Percentiles rank a stretch among this genome's conserved stretches.
phyloP scores from a whole-genome alignment of 257 asterid species.

The Lavandula angustifolia region DNA sequence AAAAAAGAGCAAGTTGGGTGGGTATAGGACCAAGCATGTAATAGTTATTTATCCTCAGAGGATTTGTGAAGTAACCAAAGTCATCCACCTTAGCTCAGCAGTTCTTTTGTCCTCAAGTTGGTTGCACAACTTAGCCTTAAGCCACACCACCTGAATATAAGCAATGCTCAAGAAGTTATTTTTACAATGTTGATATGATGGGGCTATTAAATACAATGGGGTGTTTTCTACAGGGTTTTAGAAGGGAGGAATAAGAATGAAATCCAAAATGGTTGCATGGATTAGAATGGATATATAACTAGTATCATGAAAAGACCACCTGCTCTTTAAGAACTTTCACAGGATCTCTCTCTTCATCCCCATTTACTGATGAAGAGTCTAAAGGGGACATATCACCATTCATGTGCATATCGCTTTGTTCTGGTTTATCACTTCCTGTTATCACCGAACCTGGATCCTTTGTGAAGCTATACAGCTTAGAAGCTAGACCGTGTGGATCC shows the following conservation, averaged over 20 bases:
- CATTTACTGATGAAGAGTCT: conserved; percentile 43
- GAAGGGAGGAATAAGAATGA: no score
- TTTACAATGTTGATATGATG: no score
- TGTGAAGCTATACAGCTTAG: conserved; percentile 67
- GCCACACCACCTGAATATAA: conserved; percentile 51
- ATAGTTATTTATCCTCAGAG: no score
- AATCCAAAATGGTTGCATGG: neutral
- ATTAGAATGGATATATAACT: neutral
- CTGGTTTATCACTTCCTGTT: conserved; percentile 41
- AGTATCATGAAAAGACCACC: conserved; percentile 44
- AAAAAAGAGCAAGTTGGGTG: no score
- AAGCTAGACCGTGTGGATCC: conserved; percentile 71
- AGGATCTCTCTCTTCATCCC: conserved; percentile 57
- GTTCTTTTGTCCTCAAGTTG: conserved; percentile 81
- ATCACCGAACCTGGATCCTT: conserved; percentile 57
- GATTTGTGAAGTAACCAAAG: neutral
- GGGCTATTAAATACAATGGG: no score
- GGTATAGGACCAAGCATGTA: no score
- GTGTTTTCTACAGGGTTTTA: no score
- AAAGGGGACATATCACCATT: conserved; percentile 49
- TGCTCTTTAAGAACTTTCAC: conserved; percentile 83
- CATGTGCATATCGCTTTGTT: conserved; percentile 41
- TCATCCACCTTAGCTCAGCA: conserved; percentile 65
- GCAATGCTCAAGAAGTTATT: neutral
- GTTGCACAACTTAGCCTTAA: conserved; percentile 82